Evolutionary conservation across 345 rosid species (phyloP), one percentile per base, ranked within the genome.

Genomic region (Moringa oleifera): DNA sequence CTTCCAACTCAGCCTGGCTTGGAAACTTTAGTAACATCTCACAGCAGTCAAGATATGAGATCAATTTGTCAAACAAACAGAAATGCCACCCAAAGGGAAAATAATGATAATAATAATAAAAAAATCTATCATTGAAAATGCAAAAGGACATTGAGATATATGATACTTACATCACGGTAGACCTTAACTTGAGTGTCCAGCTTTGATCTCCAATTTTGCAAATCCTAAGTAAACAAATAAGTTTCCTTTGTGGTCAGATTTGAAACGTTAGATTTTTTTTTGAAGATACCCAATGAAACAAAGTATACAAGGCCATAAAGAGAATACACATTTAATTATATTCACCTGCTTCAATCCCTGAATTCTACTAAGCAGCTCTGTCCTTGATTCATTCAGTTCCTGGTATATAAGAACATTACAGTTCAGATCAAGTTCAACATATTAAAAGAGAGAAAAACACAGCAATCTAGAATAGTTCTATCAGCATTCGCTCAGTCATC

Each of bases 181-280:
- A 86, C 76, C 77, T 79, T 88, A 51, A 90, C 97, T 80, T 94
- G 97, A 45, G 95, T 86, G 59, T 94, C 96, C 16, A 94, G 64
- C 74, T 86, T 94, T 22, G 92, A 86, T 62, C 99, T 88, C 99
- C 99, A 94, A 68, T 77, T 75, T 73, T 94, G 92, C 81, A 94
- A 77, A 78, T 94, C 99, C 99, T 94, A 65, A 46, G 37, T 10
- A 50, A 2, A n/a, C 20, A 68, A 68, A 61, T 22, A 57, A 53
- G 67, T 9, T 18, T 20, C 31, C 23, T 50, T n/a, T 17, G 15
- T 17, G 28, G n/a, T 53, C 24, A 47, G 24, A 25, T 24, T 17
- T 13, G 19, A 36, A 57, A 12, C 49, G n/a, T n/a, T n/a, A n/a
- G n/a, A n/a, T n/a, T n/a, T n/a, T n/a, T n/a, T n/a, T n/a, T n/a